Evolutionary conservation across 179 eudicot species (phyloP).

Genomic region (Corrigiola litoralis): DNA sequence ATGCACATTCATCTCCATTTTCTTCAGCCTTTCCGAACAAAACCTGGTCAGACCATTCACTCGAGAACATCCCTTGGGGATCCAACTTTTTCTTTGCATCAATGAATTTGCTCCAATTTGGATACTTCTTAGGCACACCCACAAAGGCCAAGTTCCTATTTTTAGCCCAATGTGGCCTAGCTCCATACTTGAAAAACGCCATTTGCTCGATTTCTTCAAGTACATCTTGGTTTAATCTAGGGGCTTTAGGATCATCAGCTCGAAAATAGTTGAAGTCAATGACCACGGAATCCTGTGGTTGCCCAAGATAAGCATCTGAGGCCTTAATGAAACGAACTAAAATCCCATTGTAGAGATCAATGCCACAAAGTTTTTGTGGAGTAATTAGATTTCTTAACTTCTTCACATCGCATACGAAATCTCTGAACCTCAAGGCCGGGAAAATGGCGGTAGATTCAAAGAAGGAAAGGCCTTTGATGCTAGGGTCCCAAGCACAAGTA

Average conservation of each 20-base stretch:
- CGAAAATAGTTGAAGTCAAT: constrained; percentile 66
- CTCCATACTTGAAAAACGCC: constrained; percentile 70
- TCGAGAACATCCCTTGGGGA: constrained; percentile 49
- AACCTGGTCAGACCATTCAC: constrained; percentile 64
- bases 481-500: constrained; percentile 78
- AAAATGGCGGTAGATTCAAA: constrained; percentile 69
- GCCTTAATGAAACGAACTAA: constrained; percentile 53
- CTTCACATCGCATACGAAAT: constrained; percentile 56
- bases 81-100: constrained; percentile 48
- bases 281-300: constrained; percentile 49
- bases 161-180: constrained; percentile 86
- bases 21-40: constrained; percentile 34
- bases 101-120: constrained; percentile 40
- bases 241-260: constrained; percentile 40
- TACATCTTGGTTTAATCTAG: constrained; percentile 57
- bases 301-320: constrained; percentile 55
- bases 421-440: constrained; percentile 35
- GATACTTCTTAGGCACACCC: constrained; percentile 45
- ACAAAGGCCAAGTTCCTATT: constrained; percentile 54
- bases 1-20: constrained; percentile 54
- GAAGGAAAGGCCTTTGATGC: constrained; percentile 55
- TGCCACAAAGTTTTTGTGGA: constrained; percentile 47
- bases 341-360: constrained; percentile 64
- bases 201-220: constrained; percentile 79
- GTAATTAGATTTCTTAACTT: constrained; percentile 39